Base-by-base conservation (phyloP, 805 yeast genomes). In the Candida morakotiae region DNA sequence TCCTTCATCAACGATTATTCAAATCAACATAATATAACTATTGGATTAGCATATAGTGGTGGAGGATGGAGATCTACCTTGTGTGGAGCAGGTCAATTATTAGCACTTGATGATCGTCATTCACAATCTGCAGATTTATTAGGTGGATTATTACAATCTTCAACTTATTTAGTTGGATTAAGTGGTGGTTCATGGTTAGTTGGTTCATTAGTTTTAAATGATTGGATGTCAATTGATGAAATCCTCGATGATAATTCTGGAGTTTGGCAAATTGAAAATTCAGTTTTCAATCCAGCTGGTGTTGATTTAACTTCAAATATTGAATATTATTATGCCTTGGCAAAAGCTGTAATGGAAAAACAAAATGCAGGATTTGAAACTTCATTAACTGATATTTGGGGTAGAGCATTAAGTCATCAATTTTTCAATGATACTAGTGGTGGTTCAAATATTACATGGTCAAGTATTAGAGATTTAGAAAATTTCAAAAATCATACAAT, bases 31-130 rank as follows among this genome's bases (percentile, higher is more conserved):
- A 31, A 32, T 19, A 18, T 32, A 3, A 50, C 44, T 13, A 53
- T 66, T 14, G 72, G 64, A 4, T 39, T 66, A 16, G 68, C 71
- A 3, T 56, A 66, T 39, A 50, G 62, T 11, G 96, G 96, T 31
- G 96, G 96, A 53, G 96, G 96, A 3, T 87, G 85, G 58, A 73
- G 96, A 43, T 94, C 96, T 23, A 85, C 87, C 89, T 69, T 81
- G 71, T 37, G 46, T 41, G 96, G 95, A 1, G 96, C 95, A 9
- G 96, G 96, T 28, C 80, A 83, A 57, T 62, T 88, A 22, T 64
- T 89, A 1, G 95, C 91, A 0, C 60, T 85, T 39, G 96, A 87
- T 58, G 78, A 79, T 52, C 66, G 95, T 48, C 79, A 87, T 3
- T 60, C 52, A 7, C 73, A 71, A 39, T 66, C 77, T 3, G 62